These are phyloP conservation scores for Mesembryanthemum crystallinum DNA, from an alignment of 148 eudicot genomes.

Conservation along the genomic window DNA sequence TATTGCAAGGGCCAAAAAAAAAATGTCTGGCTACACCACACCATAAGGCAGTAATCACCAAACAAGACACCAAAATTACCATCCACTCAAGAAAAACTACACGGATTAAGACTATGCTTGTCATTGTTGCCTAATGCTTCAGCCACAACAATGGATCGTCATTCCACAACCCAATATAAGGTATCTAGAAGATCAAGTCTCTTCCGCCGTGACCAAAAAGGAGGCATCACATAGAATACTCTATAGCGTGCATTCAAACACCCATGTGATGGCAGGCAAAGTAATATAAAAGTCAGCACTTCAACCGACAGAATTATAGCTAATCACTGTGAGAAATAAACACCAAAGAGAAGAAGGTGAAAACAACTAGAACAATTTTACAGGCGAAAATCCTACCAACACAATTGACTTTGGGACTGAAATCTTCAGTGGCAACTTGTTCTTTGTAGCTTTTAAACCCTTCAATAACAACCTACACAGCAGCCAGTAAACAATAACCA, in stretches of 20 bases:
- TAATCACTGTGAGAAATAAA: neutral
- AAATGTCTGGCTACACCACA: neutral
- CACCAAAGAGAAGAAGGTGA: neutral
- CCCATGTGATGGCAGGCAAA: neutral
- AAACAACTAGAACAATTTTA: neutral
- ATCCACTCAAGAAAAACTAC: neutral
- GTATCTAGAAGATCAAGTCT: neutral
- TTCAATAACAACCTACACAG: slow-evolving; percentile 73
- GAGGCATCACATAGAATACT: neutral
- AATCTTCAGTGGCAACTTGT: slow-evolving; percentile 82
- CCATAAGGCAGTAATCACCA: neutral
- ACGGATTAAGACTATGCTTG: neutral
- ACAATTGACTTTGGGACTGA: slow-evolving; percentile 91
- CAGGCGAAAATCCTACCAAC: slow-evolving; percentile 55
- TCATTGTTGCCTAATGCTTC: neutral
- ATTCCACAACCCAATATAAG: neutral
- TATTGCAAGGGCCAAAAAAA: neutral
- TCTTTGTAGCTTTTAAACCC: slow-evolving; percentile 98
- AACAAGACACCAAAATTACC: neutral
- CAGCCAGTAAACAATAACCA: neutral
- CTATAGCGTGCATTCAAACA: neutral
- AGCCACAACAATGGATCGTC: neutral
- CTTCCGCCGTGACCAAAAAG: neutral
- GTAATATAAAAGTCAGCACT: neutral
- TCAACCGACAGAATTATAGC: neutral